These are phyloP conservation scores for Xylaria sp. DNA, from an alignment of 2,329 filamentous ascomycete genomes.

Conservation along the genomic window DNA sequence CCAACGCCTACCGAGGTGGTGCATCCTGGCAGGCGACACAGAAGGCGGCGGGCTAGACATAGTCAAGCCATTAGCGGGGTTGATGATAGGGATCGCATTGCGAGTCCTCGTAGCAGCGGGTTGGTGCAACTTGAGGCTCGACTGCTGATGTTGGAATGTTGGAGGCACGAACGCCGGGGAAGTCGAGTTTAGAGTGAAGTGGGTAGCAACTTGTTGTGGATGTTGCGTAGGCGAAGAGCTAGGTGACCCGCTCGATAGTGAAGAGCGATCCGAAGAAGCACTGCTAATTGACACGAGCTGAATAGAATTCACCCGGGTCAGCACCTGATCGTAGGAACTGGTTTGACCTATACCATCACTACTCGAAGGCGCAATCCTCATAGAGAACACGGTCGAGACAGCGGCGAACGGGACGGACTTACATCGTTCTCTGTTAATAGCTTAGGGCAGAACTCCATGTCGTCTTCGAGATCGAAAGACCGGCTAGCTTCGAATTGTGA, in stretches of 20 bases:
- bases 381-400: constrained; percentile 5
- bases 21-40: constrained; percentile 67
- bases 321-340: constrained; percentile 1
- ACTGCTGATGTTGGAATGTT: constrained; percentile 68
- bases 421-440: constrained; percentile 94
- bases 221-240: constrained; percentile 90
- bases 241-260: constrained; percentile 91
- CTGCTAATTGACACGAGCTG: constrained; percentile 93
- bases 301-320: constrained; percentile 39
- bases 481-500: constrained; percentile 87
- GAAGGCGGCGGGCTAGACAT: constrained; percentile 87
- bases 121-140: constrained; percentile 83
- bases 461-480: constrained; percentile 94
- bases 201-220: constrained; percentile 76
- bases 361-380: background rate
- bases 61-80: constrained; percentile 86
- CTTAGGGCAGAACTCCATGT: constrained; percentile 92
- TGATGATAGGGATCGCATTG: constrained; percentile 97
- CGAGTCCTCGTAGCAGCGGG: constrained; percentile 85
- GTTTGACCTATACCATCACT: constrained; percentile 1
- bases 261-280: constrained; percentile 88
- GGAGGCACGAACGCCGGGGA: constrained; percentile 71
- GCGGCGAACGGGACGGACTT: constrained; percentile 48
- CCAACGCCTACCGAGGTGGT: constrained; percentile 62
- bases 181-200: constrained; percentile 73